Evolutionary conservation across 2,329 filamentous ascomycete genomes (phyloP).

Genomic region (Myriosclerotinia scirpicola): DNA sequence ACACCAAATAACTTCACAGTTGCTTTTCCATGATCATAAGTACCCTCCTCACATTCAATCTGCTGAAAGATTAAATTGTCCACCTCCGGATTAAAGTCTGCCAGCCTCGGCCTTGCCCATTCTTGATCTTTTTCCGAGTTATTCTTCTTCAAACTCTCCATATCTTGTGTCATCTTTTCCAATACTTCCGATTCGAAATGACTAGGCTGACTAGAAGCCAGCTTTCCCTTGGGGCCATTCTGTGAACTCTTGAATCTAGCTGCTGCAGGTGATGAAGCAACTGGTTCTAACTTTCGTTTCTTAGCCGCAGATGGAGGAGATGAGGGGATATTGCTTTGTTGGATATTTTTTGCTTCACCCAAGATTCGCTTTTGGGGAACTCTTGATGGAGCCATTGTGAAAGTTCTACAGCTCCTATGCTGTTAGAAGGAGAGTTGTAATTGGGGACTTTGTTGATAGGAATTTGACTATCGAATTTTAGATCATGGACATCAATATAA

Average conservation of each 20-base stretch:
- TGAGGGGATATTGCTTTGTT: slow-evolving; percentile 51
- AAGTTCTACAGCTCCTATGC: slow-evolving; percentile 16
- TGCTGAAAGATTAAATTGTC: slow-evolving; percentile 87
- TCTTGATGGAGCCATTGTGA: slow-evolving; percentile 43
- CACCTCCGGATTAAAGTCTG: slow-evolving; percentile 59
- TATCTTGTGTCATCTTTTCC: slow-evolving; percentile 94
- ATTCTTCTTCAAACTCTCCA: slow-evolving; percentile 77
- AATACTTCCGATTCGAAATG: slow-evolving; percentile 91
- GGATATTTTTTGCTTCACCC: slow-evolving; percentile 64
- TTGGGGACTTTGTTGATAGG: neutral
- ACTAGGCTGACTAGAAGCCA: slow-evolving; percentile 75
- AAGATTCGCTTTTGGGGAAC: slow-evolving; percentile 73
- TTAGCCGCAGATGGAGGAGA: slow-evolving; percentile 57
- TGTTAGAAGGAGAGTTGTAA: neutral
- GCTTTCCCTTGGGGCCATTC: slow-evolving; percentile 59
- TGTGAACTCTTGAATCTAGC: slow-evolving; percentile 63
- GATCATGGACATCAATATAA: slow-evolving; percentile 7
- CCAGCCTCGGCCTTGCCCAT: slow-evolving; percentile 71
- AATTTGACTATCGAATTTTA: neutral
- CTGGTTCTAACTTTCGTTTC: slow-evolving; percentile 76
- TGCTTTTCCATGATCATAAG: slow-evolving; percentile 70
- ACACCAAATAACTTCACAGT: slow-evolving; percentile 93
- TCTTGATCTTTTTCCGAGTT: slow-evolving; percentile 92
- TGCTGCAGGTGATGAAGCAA: slow-evolving; percentile 53
- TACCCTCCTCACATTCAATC: slow-evolving; percentile 92